phyloP scores from a whole-genome alignment of 257 asterid species.

The Penstemon eatonii region DNA sequence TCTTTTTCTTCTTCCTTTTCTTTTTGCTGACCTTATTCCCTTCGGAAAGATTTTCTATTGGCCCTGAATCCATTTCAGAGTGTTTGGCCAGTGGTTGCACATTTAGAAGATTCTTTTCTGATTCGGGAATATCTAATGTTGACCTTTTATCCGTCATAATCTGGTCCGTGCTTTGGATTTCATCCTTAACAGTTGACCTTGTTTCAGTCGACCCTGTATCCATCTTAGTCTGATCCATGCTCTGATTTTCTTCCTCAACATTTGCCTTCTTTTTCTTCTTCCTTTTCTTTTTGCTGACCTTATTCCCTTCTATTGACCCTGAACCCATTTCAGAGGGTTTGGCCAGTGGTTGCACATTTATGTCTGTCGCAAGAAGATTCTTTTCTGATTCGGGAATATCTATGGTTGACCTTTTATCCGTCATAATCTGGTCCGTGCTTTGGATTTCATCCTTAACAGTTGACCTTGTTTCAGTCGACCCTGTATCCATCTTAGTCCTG shows the following conservation, averaged over 20 bases:
- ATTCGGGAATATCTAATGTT: background rate
- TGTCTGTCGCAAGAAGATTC: constrained; percentile 26
- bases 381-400: constrained; percentile 13
- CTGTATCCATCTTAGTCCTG: constrained; percentile 13
- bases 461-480: constrained; percentile 9
- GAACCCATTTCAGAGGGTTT: constrained; percentile 29
- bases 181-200: background rate
- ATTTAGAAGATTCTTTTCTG: background rate
- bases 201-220: background rate
- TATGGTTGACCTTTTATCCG: constrained; percentile 17
- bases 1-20: too few relatives aligned
- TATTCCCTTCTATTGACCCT: constrained; percentile 27
- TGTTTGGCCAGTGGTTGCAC: constrained; percentile 31
- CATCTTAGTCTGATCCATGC: constrained; percentile 1
- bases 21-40: too few relatives aligned
- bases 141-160: background rate
- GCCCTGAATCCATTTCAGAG: constrained; percentile 25
- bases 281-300: constrained; percentile 24
- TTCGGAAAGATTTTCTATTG: constrained; percentile 24
- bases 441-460: constrained; percentile 28
- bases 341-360: constrained; percentile 24
- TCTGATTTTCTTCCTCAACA: background rate
- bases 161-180: constrained; percentile 4
- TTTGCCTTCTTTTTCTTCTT: constrained; percentile 11
- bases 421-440: constrained; percentile 25